Evolutionary conservation across 164 flowering plant genomes (phyloP), one percentile per base, ranked within the genome.

Genomic region (Hamamelis virginiana): DNA sequence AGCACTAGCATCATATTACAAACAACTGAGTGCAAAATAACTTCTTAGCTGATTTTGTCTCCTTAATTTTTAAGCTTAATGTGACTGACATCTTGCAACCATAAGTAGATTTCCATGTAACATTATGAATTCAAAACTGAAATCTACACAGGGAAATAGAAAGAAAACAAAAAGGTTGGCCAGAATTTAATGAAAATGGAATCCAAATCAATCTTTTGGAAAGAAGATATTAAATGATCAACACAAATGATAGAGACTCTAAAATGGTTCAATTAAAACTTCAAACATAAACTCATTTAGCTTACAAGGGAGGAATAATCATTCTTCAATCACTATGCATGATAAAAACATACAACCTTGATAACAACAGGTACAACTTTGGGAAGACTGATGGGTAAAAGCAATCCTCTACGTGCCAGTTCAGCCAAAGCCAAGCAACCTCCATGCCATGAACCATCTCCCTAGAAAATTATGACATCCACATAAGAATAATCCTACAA

Each of bases 371-470:
- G 97, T 59, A 95, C 90, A 71, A 92, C 99, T 87, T 83, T 87
- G 62, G 91, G 90, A 76, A 95, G 89, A 78, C 91, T 87, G 66
- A 71, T 64, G 60, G 97, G 99, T 74, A 95, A 79, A 12, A 95
- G 86, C 82, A 95, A 80, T 69, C 99, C 99, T 81, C 99, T 85
- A 41, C 99, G 93, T 69, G 96, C 96, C 67, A 95, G 85, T 80
- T 95, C 97, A 62, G 97, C 99, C 78, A 95, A 78, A 21, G 99
- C 99, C 63, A 95, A 84, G 85, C 97, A 95, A 67, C 94, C 99
- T 63, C 97, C 99, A 81, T 95, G 99, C 97, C 99, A 95, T 66
- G 99, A 95, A 73, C 99, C 96, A 88, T 95, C 99, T 64, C 99
- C 99, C 99, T 91, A 66, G 22, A 75, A 78, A 71, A 28, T n/a